Conservation (phyloP, 345 rosid genomes). For the Capsella bursapastoris region DNA sequence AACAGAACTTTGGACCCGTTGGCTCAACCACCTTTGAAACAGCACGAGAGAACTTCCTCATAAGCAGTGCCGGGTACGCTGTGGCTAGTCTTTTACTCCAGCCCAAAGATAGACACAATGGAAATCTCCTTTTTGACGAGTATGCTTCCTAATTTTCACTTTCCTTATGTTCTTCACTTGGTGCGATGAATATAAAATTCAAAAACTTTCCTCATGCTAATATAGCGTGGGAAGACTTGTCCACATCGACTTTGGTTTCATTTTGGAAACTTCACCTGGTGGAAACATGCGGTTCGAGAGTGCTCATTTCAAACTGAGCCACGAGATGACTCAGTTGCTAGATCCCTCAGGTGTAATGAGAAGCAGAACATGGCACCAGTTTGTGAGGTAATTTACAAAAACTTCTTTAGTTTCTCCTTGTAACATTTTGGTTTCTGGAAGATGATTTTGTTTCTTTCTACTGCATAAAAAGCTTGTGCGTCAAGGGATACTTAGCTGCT, state of each 20-base stretch:
- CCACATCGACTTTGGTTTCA: conserved; percentile 97
- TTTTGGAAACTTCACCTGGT: conserved; percentile 93
- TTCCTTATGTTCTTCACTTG: neutral
- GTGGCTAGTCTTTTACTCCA: conserved; percentile 97
- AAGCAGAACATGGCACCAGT: conserved; percentile 82
- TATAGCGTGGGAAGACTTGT: conserved; percentile 91
- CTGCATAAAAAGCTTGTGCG: conserved; percentile 52
- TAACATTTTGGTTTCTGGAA: too few species aligned
- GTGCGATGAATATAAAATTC: neutral
- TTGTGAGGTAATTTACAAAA: conserved; percentile 50
- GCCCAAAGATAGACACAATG: conserved; percentile 98
- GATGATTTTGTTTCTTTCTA: too few species aligned
- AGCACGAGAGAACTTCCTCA: conserved; percentile 88
- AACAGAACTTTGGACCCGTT: conserved; percentile 91
- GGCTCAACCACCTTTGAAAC: conserved; percentile 88
- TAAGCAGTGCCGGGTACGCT: conserved; percentile 99
- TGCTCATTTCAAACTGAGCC: conserved; percentile 98
- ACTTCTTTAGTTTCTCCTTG: too few species aligned
- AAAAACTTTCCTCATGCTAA: conserved; percentile 3
- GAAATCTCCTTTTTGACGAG: conserved; percentile 96
- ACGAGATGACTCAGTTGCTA: conserved; percentile 95
- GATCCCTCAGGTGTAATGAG: conserved; percentile 94
- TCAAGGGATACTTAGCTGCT: conserved; percentile 88
- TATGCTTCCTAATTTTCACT: conserved; percentile 41
- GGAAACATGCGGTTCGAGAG: conserved; percentile 96